Conservation (phyloP, 441 rosid species). For the Populus tomentosa region DNA sequence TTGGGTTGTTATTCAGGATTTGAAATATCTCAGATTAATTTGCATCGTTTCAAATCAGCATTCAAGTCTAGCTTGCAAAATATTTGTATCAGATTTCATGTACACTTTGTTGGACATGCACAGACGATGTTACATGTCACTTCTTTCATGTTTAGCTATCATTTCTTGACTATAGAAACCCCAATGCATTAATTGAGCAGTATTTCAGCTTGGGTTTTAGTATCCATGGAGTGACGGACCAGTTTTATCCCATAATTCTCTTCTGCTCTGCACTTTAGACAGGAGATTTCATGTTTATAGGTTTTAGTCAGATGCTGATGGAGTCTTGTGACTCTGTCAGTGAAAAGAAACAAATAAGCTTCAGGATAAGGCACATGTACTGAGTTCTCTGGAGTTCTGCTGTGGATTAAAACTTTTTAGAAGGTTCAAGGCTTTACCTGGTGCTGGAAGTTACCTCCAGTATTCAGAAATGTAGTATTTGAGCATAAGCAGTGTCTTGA, state of each 20-base stretch:
- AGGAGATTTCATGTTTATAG: background rate
- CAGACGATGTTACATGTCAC: background rate
- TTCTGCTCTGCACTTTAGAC: background rate
- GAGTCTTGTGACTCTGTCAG: background rate
- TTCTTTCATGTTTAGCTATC: background rate
- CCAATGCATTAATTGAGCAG: background rate
- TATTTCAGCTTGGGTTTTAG: background rate
- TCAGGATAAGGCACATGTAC: background rate
- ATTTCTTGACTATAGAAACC: background rate
- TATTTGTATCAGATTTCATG: background rate
- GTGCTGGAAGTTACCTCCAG: background rate
- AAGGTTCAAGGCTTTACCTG: background rate
- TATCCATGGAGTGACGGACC: background rate
- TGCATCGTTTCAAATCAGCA: background rate
- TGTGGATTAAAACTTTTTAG: background rate
- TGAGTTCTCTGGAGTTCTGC: background rate
- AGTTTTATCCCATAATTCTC: background rate
- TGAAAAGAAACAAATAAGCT: background rate
- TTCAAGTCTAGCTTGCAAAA: background rate
- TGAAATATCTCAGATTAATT: background rate
- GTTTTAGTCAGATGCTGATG: background rate
- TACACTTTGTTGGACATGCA: background rate
- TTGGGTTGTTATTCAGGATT: background rate
- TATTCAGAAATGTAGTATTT: background rate
- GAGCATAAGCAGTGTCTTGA: background rate